A percentile compares a stretch with the other conserved stretches of the same genome.
These are phyloP conservation scores for Geoglossum glabrum DNA, from an alignment of 495 filamentous ascomycete genomes.

Conservation along the genomic window DNA sequence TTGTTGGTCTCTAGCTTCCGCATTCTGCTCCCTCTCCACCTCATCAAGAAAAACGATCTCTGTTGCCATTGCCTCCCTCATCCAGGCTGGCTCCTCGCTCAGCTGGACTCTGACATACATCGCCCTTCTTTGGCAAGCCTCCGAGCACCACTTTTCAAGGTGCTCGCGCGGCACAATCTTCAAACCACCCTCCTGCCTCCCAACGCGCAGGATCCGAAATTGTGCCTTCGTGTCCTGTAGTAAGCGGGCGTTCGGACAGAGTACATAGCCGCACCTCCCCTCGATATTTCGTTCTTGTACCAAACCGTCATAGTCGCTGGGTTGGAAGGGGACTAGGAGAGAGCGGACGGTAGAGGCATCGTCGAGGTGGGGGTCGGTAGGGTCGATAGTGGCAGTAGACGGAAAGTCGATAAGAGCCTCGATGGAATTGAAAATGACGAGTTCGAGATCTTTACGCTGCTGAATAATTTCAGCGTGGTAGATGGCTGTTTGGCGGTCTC, in stretches of 20 bases:
- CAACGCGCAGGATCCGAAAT: slow-evolving; percentile 28
- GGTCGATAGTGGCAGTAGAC: slow-evolving; percentile 26
- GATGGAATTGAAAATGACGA: slow-evolving; percentile 46
- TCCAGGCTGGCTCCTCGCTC: slow-evolving; percentile 45
- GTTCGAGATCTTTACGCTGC: slow-evolving; percentile 50
- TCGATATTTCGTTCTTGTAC: slow-evolving; percentile 72
- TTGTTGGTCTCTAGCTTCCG: background rate
- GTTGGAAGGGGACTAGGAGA: slow-evolving; percentile 50
- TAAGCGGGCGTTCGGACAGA: slow-evolving; percentile 42
- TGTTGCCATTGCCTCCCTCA: background rate
- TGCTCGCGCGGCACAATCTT: slow-evolving; percentile 42
- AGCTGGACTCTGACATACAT: slow-evolving; percentile 78
- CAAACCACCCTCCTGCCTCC: slow-evolving; percentile 31
- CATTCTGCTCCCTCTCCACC: background rate
- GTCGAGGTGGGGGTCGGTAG: slow-evolving; percentile 32
- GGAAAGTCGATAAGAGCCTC: slow-evolving; percentile 46
- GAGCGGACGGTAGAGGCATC: slow-evolving; percentile 38
- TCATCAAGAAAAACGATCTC: background rate
- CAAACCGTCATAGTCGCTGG: slow-evolving; percentile 67
- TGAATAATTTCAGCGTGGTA: slow-evolving; percentile 67
- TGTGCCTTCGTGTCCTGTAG: slow-evolving; percentile 24
- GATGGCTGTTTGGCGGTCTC: slow-evolving; percentile 36
- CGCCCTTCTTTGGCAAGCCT: slow-evolving; percentile 54
- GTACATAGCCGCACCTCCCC: slow-evolving; percentile 56
- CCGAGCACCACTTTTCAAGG: slow-evolving; percentile 75